Conservation (phyloP, 2,329 filamentous ascomycete genomes). For the Fusarium cicatricum region DNA sequence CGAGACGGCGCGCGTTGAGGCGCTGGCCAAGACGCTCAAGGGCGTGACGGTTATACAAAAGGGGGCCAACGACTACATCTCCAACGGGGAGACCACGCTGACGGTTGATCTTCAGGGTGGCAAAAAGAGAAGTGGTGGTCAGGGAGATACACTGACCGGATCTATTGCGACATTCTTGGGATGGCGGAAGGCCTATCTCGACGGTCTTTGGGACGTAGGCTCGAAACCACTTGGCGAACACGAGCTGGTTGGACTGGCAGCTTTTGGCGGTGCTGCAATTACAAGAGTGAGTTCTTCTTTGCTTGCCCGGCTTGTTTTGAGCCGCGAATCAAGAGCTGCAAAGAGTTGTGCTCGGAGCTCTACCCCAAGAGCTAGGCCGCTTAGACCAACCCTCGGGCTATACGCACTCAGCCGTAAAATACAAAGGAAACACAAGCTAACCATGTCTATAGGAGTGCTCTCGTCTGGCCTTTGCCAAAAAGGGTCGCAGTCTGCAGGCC, state of each 20-base stretch:
- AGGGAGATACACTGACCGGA: slow-evolving; percentile 95
- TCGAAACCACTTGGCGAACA: slow-evolving; percentile 56
- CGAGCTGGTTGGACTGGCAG: slow-evolving; percentile 78
- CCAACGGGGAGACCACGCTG: slow-evolving; percentile 78
- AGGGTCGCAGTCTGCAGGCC: slow-evolving; percentile 88
- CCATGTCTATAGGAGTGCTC: slow-evolving; percentile 72
- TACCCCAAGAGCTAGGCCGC: too few relatives aligned
- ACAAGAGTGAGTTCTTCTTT: slow-evolving; percentile 70
- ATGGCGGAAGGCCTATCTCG: slow-evolving; percentile 88
- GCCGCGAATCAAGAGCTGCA: neutral
- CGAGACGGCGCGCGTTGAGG: slow-evolving; percentile 63
- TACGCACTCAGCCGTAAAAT: neutral
- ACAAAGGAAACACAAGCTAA: slow-evolving; percentile 21
- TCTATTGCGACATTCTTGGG: slow-evolving; percentile 86
- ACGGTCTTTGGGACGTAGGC: slow-evolving; percentile 76
- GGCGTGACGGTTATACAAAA: slow-evolving; percentile 95
- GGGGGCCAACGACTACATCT: slow-evolving; percentile 82
- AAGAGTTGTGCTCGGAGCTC: neutral
- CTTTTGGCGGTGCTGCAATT: slow-evolving; percentile 85
- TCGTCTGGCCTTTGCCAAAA: slow-evolving; percentile 83
- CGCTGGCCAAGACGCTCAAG: slow-evolving; percentile 76
- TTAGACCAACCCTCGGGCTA: neutral
- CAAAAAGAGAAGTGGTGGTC: slow-evolving; percentile 88
- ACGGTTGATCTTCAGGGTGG: slow-evolving; percentile 82
- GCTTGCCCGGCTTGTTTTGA: neutral